Base-by-base conservation (phyloP, 2,329 filamentous ascomycete genomes). In the Monilinia laxa region DNA sequence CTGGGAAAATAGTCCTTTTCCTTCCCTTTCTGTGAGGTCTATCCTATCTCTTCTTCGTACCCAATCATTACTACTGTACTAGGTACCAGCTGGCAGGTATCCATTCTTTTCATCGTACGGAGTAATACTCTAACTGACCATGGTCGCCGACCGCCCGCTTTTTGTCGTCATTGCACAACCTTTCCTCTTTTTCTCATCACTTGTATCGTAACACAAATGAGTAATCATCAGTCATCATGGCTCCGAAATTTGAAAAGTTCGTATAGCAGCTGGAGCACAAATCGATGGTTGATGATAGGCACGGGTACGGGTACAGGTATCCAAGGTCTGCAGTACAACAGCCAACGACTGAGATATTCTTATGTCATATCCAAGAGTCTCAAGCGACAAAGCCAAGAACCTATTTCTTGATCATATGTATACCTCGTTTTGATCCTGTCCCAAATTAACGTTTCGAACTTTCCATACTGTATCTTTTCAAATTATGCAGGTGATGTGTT, bases 81-180 rank as follows among this genome's bases (percentile, higher is more conserved):
- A 20, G 18, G 16, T 18, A 6, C 42, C 42, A 20, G n/a, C 20
- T 45, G 35, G 54, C 14, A 53, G 23, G 23, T 18, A 51, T 16
- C 20, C 12, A 12, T 40, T 12, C 23, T 42, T 25, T 12, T 49
- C 47, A 18, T n/a, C 6, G 25, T 54, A 35, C 31, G 31, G 31
- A 35, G 31, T 35, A 35, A 35, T 35, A 49, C 45, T 51, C 38
- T 31, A 51, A 25, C 35, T 38, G 31, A n/a, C 31, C 20, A 42
- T 63, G 60, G 60, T 63, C 60, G 60, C 60, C 60, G 60, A 63
- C n/a, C 12, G 49, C 11, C 60, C 23, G 31, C 60, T 63, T 51
- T 60, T 51, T 25, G 51, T 54, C 60, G 49, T 63, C 49, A 63
- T 63, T 42, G 45, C 31, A 40, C 58, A 38, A 60, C 28, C 45